A percentile compares a stretch with the other conserved stretches of the same genome.
Evolutionary conservation across 2,329 filamentous ascomycete species (phyloP).

Genomic region (Alternaria dauci): DNA sequence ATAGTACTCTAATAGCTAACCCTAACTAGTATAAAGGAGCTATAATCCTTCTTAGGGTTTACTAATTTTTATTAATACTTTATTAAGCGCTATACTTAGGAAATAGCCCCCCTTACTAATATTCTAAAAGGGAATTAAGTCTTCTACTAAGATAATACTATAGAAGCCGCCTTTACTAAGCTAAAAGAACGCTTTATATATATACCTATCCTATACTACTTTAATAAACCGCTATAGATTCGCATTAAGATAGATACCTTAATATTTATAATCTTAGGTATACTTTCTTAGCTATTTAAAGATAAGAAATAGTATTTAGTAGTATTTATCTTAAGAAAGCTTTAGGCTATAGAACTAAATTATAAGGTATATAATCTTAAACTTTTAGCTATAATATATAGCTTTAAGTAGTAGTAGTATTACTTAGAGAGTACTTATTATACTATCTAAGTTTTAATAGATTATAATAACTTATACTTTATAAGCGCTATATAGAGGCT

Average conservation of each 20-base stretch:
- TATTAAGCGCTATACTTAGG: neutral
- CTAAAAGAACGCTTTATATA: neutral
- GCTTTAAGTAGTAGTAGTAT: neutral
- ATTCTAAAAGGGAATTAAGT: neutral
- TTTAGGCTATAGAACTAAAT: too few relatives aligned
- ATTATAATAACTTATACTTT: too few relatives aligned
- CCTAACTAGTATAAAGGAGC: too few relatives aligned
- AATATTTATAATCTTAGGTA: neutral
- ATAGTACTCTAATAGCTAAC: too few relatives aligned
- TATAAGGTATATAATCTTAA: too few relatives aligned
- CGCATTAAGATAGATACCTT: neutral
- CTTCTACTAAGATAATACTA: neutral
- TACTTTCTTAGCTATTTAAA: neutral
- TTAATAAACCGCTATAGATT: neutral
- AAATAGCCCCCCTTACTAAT: neutral
- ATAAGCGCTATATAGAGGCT: too few relatives aligned
- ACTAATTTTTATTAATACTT: too few relatives aligned
- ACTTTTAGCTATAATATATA: neutral
- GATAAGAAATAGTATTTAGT: neutral
- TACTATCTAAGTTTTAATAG: too few relatives aligned
- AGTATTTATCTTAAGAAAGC: neutral
- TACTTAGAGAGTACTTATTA: too few relatives aligned
- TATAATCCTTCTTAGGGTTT: neutral
- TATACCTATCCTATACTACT: neutral
- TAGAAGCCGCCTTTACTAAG: neutral